A percentile compares a stretch with the other conserved stretches of the same genome.
Evolutionary conservation across 164 flowering plant species (phyloP).

Genomic region (Aristolochia fimbriata): DNA sequence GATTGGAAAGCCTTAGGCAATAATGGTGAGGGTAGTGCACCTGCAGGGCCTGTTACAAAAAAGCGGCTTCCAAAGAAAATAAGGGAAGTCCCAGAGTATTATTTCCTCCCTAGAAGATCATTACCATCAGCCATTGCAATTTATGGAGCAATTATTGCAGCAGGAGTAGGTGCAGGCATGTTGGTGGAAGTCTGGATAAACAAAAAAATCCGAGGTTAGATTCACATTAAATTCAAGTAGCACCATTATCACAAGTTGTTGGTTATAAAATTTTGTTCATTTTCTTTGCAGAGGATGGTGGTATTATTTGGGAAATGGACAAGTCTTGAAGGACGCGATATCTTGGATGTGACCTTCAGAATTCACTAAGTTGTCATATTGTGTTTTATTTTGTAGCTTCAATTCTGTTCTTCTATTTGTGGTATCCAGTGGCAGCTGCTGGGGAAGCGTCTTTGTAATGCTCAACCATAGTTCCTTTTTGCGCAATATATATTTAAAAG

Average conservation of each 20-base stretch:
- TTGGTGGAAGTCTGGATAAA: conserved; percentile 67
- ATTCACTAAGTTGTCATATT: no score
- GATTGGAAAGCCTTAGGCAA: conserved; percentile 52
- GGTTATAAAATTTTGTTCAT: no score
- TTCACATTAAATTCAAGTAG: not conserved
- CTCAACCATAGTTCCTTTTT: no score
- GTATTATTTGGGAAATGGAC: conserved; percentile 59
- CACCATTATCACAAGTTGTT: not conserved
- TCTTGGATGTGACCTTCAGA: not conserved
- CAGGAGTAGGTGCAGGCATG: conserved; percentile 88
- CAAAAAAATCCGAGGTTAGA: conserved; percentile 64
- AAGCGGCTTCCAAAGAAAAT: conserved; percentile 56
- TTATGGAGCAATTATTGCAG: conserved; percentile 59
- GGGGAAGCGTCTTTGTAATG: no score
- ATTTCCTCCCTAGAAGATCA: conserved; percentile 76
- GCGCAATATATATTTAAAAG: no score
- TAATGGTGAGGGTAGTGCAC: conserved; percentile 14
- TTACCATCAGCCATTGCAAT: conserved; percentile 45
- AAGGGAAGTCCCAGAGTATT: conserved; percentile 67
- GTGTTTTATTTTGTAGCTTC: no score
- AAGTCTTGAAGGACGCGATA: conserved; percentile 6
- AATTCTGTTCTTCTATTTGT: no score
- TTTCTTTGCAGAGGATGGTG: conserved; percentile 55
- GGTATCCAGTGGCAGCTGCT: no score
- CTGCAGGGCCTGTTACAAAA: conserved; percentile 29